A percentile compares a stretch with the other conserved stretches of the same genome.
phyloP scores from a whole-genome alignment of 2,329 filamentous ascomycete genomes.

The Allantophomopsis lycopodina region DNA sequence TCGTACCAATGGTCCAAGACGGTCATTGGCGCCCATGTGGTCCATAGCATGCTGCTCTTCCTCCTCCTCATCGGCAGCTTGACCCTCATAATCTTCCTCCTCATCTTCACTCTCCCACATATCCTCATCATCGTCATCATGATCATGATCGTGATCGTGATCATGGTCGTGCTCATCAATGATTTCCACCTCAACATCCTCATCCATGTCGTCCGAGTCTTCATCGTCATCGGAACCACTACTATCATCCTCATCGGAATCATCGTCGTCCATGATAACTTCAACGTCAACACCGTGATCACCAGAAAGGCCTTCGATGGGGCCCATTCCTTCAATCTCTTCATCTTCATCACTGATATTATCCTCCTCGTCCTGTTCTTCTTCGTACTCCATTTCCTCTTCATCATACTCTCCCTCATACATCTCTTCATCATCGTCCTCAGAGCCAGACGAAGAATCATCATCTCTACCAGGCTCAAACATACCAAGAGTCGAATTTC shows the following conservation, averaged over 20 bases:
- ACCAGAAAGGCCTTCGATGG: constrained; percentile 62
- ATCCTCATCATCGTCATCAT: constrained; percentile 43
- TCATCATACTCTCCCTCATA: constrained; percentile 81
- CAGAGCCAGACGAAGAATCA: constrained; percentile 59
- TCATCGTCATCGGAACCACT: constrained; percentile 48
- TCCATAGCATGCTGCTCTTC: constrained; percentile 33
- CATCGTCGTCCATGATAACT: constrained; percentile 72
- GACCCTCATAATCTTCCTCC: constrained; percentile 38
- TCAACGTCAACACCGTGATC: constrained; percentile 47
- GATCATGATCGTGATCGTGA: constrained; percentile 42
- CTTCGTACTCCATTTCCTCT: constrained; percentile 87
- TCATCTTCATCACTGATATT: constrained; percentile 82
- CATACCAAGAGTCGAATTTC: constrained; percentile 91
- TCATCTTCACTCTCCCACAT: constrained; percentile 51
- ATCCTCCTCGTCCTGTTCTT: constrained; percentile 73
- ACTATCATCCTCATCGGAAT: constrained; percentile 42
- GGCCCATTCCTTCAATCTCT: constrained; percentile 71
- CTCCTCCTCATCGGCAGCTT: constrained; percentile 37
- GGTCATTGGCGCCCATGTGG: constrained; percentile 21
- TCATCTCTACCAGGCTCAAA: constrained; percentile 73
- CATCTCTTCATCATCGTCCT: constrained; percentile 78
- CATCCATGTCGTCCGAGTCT: constrained; percentile 39
- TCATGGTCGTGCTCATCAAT: constrained; percentile 52
- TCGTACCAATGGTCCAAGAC: constrained; percentile 39
- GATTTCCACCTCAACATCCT: constrained; percentile 27